Evolutionary conservation across 208 protist species (phyloP), one percentile per base, ranked within the genome.

Genomic region (Leishmania arabica): DNA sequence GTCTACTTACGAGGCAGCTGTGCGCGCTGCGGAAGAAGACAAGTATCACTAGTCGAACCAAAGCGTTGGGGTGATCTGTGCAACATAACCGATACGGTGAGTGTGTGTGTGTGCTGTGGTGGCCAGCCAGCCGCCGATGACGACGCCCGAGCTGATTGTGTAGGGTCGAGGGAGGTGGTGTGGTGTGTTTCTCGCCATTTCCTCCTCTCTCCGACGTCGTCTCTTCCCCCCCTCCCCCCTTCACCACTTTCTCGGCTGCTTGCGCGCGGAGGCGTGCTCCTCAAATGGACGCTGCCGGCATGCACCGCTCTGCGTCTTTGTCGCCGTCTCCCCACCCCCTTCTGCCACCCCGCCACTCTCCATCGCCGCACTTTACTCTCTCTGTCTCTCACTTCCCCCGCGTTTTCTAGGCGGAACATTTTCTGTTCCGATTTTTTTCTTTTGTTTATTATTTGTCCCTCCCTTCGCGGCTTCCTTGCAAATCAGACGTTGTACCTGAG

Each of bases 101-200:
- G 53, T 56, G 53, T 24, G 51, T 40, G 42, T 11, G 42, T 40
- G 42, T 45, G 42, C 11, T 47, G 45, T 47, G 45, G 45, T 47
- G 53, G 53, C 15, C 53, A 21, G 53, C 53, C 53, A 56, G 24
- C 53, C 4, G 53, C 53, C 13, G 53, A 0, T 56, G 53, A 56
- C 6, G 19, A 6, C 53, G 53, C 6, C 53, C 53, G 21, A 56
- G 53, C 21, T 24, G 17, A 56, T 17, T 5, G 53, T 56, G 4
- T 7, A 21, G 19, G 1, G 53, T 17, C 53, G 19, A 56, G 53
- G 53, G 53, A 24, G 19, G 21, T 81, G 17, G 9, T 31, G 51
- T 62, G 24, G 9, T 37, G 21, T 78, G n/a, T 58, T 78, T 42
- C 77, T 70, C 71, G 51, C 68, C 64, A 17, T 73, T 78, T 77